A percentile compares a stretch with the other conserved stretches of the same genome.
These are phyloP conservation scores for Podospora tetraspora DNA, from an alignment of 495 filamentous ascomycete genomes.

Conservation along the genomic window DNA sequence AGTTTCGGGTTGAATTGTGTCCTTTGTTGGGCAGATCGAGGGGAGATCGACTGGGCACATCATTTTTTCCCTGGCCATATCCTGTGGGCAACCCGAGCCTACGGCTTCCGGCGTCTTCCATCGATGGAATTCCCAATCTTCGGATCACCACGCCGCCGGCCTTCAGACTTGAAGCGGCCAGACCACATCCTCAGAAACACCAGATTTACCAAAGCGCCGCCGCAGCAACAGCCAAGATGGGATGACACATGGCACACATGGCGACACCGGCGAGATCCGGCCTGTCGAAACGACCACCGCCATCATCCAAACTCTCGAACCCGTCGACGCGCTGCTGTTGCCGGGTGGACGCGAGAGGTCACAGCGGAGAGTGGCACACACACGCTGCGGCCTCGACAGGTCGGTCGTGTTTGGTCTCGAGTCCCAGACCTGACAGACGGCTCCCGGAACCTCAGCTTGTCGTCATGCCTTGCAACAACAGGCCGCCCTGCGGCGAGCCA, in stretches of 20 bases:
- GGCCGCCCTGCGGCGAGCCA: conserved; percentile 19
- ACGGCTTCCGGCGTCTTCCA: neutral
- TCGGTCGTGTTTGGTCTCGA: conserved; percentile 13
- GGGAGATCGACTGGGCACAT: neutral
- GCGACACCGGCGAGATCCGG: neutral
- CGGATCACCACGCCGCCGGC: neutral
- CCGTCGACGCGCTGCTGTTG: neutral
- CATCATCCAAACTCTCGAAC: conserved; percentile 21
- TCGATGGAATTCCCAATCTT: neutral
- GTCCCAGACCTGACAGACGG: conserved; percentile 12
- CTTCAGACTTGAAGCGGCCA: neutral
- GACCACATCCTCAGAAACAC: neutral
- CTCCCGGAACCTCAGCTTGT: conserved; percentile 28
- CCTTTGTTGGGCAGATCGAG: no score
- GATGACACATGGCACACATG: conserved; percentile 2
- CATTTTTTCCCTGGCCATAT: neutral
- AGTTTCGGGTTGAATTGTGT: neutral
- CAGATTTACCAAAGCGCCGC: conserved; percentile 6
- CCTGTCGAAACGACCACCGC: neutral
- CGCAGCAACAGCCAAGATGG: conserved; percentile 2
- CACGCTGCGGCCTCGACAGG: conserved; percentile 6
- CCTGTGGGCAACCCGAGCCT: neutral
- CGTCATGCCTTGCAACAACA: conserved; percentile 26
- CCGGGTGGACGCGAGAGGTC: conserved; percentile 4
- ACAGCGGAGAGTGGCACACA: neutral